These are phyloP conservation scores for Fomitopsis pinicola DNA, from an alignment of 1,284 basidiomycete species.

Conservation along the genomic window DNA sequence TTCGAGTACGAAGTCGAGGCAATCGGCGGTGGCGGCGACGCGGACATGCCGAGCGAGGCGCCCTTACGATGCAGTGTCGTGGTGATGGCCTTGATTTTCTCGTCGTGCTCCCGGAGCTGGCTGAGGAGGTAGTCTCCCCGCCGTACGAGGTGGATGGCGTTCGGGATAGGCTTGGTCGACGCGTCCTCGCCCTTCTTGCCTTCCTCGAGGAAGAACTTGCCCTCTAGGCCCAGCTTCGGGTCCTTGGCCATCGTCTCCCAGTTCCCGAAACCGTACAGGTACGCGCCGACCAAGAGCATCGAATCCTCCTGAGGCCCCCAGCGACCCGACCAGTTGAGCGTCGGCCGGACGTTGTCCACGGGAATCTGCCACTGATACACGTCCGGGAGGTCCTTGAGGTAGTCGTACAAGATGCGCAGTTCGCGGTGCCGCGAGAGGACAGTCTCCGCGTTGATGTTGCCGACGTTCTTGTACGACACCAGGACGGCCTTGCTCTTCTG, in stretches of 20 bases:
- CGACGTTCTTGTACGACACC: constrained; percentile 85
- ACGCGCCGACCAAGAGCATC: constrained; percentile 92
- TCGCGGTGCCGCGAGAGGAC: constrained; percentile 89
- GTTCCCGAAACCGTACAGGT: constrained; percentile 90
- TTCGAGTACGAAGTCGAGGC: constrained; percentile 60
- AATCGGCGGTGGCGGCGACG: constrained; percentile 69
- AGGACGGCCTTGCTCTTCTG: constrained; percentile 96
- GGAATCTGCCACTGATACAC: constrained; percentile 84
- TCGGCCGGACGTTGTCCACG: constrained; percentile 89
- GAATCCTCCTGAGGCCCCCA: constrained; percentile 95
- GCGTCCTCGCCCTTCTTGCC: constrained; percentile 86
- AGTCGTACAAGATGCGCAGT: constrained; percentile 84
- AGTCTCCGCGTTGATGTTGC: constrained; percentile 97
- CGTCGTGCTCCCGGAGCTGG: constrained; percentile 87
- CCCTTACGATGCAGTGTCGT: constrained; percentile 64
- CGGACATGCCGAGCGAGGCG: constrained; percentile 49
- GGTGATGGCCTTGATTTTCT: constrained; percentile 85
- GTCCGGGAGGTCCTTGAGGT: constrained; percentile 63
- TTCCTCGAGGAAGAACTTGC: constrained; percentile 98
- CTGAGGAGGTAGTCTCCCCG: constrained; percentile 93
- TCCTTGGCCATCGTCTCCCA: constrained; percentile 98
- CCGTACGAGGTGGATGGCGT: constrained; percentile 95
- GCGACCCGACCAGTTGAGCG: constrained; percentile 92
- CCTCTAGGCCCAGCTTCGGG: constrained; percentile 74
- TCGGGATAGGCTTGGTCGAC: constrained; percentile 82